These are phyloP conservation scores for Fraxinus platypoda DNA, from an alignment of 305 asterid genomes.

Conservation along the genomic window DNA sequence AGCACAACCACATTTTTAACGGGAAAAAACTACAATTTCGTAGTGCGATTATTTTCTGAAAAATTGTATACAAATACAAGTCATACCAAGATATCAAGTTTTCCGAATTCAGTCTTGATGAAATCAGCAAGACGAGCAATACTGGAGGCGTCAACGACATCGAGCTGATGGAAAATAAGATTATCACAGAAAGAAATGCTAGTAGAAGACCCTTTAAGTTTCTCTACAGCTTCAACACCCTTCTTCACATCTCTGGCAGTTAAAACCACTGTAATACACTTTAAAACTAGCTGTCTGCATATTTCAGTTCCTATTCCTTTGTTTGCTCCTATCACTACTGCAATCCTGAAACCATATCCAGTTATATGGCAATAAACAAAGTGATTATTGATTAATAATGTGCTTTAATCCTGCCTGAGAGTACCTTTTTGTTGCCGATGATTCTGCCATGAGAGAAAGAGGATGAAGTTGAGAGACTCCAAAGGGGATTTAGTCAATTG, in stretches of 20 bases:
- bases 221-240: constrained; percentile 38
- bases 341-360: constrained; percentile 22
- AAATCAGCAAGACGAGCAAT: constrained; percentile 34
- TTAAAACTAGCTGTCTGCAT: constrained; percentile 34
- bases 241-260: constrained; percentile 38
- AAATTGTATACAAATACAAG: constrained; percentile 1
- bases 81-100: constrained; percentile 47
- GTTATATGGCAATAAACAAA: background rate
- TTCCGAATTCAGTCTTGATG: constrained; percentile 30
- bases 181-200: background rate
- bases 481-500: background rate
- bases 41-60: background rate
- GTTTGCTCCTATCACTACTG: constrained; percentile 46
- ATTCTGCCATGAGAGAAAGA: background rate
- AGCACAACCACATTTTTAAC: background rate
- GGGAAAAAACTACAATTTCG: background rate
- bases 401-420: background rate
- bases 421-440: background rate
- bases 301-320: constrained; percentile 42
- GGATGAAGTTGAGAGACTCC: background rate
- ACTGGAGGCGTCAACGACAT: constrained; percentile 32
- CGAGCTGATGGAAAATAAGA: constrained; percentile 42
- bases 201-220: constrained; percentile 16
- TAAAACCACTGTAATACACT: constrained; percentile 36
- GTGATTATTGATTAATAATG: background rate